Evolutionary conservation across 164 flowering plant species (phyloP), one percentile per base, ranked within the genome.

Genomic region (Pachysandra terminalis): DNA sequence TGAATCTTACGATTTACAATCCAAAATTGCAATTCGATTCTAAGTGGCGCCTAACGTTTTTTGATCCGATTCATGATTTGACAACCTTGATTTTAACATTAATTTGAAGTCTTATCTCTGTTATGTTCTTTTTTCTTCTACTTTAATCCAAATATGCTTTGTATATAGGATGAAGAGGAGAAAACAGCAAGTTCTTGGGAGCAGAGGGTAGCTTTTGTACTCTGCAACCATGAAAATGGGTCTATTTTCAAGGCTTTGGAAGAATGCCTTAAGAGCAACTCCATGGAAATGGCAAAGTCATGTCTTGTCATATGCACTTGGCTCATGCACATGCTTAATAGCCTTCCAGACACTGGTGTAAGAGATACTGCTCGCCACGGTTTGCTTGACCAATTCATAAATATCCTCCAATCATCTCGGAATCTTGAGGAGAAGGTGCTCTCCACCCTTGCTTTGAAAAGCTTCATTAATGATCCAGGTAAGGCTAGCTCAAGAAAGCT

Each of bases 141-240:
- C 65, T 57, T 40, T 17, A 16, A 61, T 35, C 17, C 57, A 37
- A 58, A 27, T 65, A n/a, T n/a, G n/a, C n/a, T 66, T 78, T 51
- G 37, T 14, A 56, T 68, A 64, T 48, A 87, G 92, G 88, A 80
- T 66, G 88, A 82, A 24, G 92, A 87, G 71, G 87, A 85, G 74
- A 83, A 80, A 71, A 89, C 81, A 62, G 69, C 78, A 67, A 71
- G 64, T 48, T 71, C 83, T 25, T 87, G 96, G 96, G 86, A 85
- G 77, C 84, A 74, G 77, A 84, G 83, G 58, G 79, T 85, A 71
- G 88, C 90, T 26, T 87, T 84, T 73, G 88, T 81, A 24, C 86
- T 90, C n/a, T 79, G 85, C 80, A 87, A 84, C 75, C 90, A 90
- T 78, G 96, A 88, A 69, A 81, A 80, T 51, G 90, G 92, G 21